These are phyloP conservation scores for Hansenula lynferdii DNA, from an alignment of 1,139 yeast species.

Conservation along the genomic window DNA sequence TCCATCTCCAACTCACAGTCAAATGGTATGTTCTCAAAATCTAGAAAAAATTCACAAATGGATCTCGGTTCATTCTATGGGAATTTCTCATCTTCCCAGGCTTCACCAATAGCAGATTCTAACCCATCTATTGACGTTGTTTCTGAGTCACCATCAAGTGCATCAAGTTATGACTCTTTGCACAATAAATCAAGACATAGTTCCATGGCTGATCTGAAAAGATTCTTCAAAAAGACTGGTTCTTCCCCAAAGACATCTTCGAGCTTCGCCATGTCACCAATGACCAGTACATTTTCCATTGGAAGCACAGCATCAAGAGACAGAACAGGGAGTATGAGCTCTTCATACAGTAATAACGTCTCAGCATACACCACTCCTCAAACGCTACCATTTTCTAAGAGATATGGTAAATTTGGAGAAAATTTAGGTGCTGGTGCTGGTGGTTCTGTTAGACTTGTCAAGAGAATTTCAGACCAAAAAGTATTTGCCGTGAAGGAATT, in stretches of 20 bases:
- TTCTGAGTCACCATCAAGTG: slow-evolving; percentile 21
- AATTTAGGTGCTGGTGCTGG: slow-evolving; percentile 96
- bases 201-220: slow-evolving; percentile 68
- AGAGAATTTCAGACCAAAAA: slow-evolving; percentile 60
- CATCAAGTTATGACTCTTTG: slow-evolving; percentile 23
- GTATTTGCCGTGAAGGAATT: slow-evolving; percentile 93
- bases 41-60: slow-evolving; percentile 21
- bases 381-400: slow-evolving; percentile 53
- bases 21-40: slow-evolving; percentile 16
- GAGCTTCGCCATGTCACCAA: slow-evolving; percentile 18
- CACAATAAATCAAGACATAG: slow-evolving; percentile 44
- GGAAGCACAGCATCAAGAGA: slow-evolving; percentile 17
- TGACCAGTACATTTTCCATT: slow-evolving; percentile 21
- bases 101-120: slow-evolving; percentile 17
- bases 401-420: slow-evolving; percentile 81
- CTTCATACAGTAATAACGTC: slow-evolving; percentile 23
- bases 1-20: slow-evolving; percentile 11
- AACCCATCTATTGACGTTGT: slow-evolving; percentile 13
- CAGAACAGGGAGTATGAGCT: slow-evolving; percentile 19
- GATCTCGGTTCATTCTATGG: slow-evolving; percentile 21
- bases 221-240: slow-evolving; percentile 48
- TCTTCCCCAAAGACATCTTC: slow-evolving; percentile 8
- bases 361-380: slow-evolving; percentile 28
- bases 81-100: slow-evolving; percentile 4
- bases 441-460: slow-evolving; percentile 79